Conservation (phyloP, 2,329 filamentous ascomycete genomes). For the Monosporascus sp. region DNA sequence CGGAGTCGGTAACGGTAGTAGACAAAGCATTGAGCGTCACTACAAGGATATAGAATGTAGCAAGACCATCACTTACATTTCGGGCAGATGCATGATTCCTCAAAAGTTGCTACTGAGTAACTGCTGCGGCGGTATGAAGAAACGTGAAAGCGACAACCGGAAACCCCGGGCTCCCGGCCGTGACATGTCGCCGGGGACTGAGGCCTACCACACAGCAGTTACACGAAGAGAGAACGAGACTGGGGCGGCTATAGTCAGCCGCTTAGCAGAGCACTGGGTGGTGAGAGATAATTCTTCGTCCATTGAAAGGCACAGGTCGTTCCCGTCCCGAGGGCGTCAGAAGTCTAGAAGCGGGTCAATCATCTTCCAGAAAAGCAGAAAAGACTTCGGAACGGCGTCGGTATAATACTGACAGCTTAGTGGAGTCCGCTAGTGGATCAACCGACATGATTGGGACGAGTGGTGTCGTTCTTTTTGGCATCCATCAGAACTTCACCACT, state of each 20-base stretch:
- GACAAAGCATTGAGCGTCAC: not conserved
- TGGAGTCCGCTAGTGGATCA: not conserved
- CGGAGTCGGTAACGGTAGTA: not conserved
- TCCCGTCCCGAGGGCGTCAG: too few species aligned
- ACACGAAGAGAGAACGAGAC: not conserved
- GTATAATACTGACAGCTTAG: not conserved
- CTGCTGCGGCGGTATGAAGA: not conserved
- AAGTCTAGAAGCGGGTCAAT: too few species aligned
- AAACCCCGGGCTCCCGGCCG: not conserved
- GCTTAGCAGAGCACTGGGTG: not conserved
- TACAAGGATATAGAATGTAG: not conserved
- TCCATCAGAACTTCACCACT: not conserved
- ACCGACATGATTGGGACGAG: not conserved
- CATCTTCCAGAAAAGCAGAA: not conserved
- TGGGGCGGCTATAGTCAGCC: not conserved
- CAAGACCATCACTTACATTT: not conserved
- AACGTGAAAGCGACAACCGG: not conserved
- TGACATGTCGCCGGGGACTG: not conserved
- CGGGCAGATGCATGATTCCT: not conserved
- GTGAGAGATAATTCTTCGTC: too few species aligned
- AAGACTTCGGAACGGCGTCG: too few species aligned
- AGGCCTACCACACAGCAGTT: not conserved
- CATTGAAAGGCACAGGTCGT: too few species aligned
- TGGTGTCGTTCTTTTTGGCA: too few species aligned
- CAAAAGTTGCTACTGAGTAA: not conserved